Evolutionary conservation across 225 moss, liverwort and hornwort species (phyloP).

Genomic region (Polytrichum commune): DNA sequence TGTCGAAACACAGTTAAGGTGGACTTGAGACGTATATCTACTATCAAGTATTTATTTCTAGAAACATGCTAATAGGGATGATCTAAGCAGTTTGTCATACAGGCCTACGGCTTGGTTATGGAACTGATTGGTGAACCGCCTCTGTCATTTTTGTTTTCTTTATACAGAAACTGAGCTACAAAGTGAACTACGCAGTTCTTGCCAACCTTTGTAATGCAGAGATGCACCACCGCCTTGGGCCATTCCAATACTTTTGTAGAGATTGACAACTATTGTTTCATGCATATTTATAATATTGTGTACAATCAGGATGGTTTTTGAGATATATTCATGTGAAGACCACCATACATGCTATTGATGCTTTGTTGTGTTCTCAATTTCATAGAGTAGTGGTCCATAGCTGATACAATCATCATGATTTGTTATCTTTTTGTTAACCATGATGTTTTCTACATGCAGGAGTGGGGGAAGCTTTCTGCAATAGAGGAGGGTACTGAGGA

Average conservation of each 20-base stretch:
- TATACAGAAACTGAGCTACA: conserved; percentile 82
- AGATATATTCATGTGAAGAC: too few species aligned
- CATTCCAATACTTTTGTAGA: neutral
- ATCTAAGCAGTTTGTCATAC: conserved; percentile 2
- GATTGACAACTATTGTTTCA: neutral
- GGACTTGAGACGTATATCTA: too few species aligned
- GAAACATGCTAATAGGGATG: too few species aligned
- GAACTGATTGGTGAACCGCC: neutral
- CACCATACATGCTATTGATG: neutral
- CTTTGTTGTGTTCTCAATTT: conserved; percentile 1
- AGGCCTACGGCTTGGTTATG: neutral
- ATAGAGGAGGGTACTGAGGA: conserved; percentile 16
- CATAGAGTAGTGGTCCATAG: neutral
- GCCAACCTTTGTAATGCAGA: conserved; percentile 84
- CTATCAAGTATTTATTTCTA: too few species aligned
- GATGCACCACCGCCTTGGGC: conserved; percentile 40
- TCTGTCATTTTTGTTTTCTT: conserved; percentile 12
- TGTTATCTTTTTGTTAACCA: neutral
- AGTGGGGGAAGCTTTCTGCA: conserved; percentile 14
- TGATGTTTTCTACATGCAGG: conserved; percentile 25
- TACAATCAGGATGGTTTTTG: neutral
- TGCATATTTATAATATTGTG: too few species aligned
- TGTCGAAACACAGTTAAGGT: neutral
- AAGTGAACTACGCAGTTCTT: conserved; percentile 90
- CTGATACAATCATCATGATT: too few species aligned